Conservation (phyloP, 441 rosid species). For the Populus hybrid region DNA sequence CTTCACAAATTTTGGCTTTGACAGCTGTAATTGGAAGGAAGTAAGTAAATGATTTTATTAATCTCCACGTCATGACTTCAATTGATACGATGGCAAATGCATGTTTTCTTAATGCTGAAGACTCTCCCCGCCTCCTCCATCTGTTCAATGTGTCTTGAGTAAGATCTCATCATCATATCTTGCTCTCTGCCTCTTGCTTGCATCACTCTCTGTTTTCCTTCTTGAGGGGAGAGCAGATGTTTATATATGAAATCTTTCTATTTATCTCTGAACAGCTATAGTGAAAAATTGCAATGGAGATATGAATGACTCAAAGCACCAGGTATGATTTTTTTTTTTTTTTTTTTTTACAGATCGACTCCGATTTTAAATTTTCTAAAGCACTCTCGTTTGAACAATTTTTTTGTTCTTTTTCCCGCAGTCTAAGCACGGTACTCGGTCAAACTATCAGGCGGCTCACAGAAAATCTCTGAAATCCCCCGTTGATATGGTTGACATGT, state of each 20-base stretch:
- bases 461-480: constrained; percentile 11
- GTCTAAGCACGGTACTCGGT: neutral
- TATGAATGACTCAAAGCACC: neutral
- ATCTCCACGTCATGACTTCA: too few species aligned
- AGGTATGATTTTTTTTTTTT: neutral
- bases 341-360: too few species aligned
- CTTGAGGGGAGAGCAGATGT: neutral
- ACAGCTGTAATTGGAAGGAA: too few species aligned
- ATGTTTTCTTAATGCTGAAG: too few species aligned
- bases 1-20: too few species aligned
- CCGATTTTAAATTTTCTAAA: neutral
- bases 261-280: neutral
- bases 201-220: neutral
- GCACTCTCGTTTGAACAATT: neutral
- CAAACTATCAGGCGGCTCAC: constrained; percentile 11
- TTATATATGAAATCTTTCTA: too few species aligned
- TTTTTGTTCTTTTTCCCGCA: too few species aligned
- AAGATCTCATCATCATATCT: too few species aligned
- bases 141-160: too few species aligned
- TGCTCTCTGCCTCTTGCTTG: neutral
- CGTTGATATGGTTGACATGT: neutral
- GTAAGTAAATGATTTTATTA: too few species aligned
- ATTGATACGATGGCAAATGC: too few species aligned
- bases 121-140: too few species aligned
- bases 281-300: neutral